Conservation (phyloP, 2,329 filamentous ascomycete genomes). For the Colletotrichum shisoi region DNA sequence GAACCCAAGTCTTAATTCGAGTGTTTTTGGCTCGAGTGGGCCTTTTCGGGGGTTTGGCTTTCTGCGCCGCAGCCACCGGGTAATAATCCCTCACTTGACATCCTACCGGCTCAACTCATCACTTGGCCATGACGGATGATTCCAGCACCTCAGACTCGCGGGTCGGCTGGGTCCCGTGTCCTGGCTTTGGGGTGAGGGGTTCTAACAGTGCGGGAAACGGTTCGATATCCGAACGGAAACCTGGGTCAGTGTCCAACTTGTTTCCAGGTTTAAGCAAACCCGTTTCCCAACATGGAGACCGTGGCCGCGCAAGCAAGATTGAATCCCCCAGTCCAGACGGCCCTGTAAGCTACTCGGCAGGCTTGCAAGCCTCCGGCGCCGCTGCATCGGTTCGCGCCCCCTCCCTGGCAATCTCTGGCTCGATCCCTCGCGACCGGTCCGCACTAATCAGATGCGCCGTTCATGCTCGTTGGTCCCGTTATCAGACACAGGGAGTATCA, state of each 20-base stretch:
- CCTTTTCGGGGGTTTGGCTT: constrained; percentile 6
- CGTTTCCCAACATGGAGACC: constrained; percentile 35
- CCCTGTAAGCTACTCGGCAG: constrained; percentile 22
- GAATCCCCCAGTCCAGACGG: constrained; percentile 27
- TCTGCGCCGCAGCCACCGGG: background rate
- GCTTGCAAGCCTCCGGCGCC: constrained; percentile 34
- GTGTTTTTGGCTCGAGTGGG: constrained; percentile 1
- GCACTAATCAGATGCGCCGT: constrained; percentile 28
- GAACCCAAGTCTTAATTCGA: constrained; percentile 7
- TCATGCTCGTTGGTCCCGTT: constrained; percentile 12
- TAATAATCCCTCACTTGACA: background rate
- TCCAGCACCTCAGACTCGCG: background rate
- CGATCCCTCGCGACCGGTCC: constrained; percentile 8
- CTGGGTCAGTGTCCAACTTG: constrained; percentile 18
- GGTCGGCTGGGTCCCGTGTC: background rate
- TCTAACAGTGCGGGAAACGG: constrained; percentile 19
- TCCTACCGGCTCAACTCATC: background rate
- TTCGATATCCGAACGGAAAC: constrained; percentile 34
- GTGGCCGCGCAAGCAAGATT: constrained; percentile 32
- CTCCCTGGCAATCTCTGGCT: constrained; percentile 31
- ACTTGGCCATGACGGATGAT: background rate
- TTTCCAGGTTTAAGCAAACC: constrained; percentile 9
- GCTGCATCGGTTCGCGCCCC: constrained; percentile 35
- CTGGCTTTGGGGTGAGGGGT: background rate
- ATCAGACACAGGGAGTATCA: constrained; percentile 7